Evolutionary conservation across 169 alveolate species (phyloP), one percentile per base, ranked within the genome.

Genomic region (Cryptosporidium ubiquitum): DNA sequence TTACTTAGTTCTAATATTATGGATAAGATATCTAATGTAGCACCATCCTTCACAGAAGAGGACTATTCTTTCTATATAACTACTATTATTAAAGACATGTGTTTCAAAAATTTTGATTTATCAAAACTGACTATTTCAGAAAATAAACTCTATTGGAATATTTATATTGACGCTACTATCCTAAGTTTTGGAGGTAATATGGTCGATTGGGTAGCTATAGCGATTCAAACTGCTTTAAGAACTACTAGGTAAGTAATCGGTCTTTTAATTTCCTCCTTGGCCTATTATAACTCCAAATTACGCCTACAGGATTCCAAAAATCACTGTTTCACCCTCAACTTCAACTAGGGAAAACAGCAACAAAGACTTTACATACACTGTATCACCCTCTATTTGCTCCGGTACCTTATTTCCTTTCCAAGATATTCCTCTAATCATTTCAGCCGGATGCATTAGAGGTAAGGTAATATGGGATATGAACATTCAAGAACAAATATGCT

Each of bases 381-480:
- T 79, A 23, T 37, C 64, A 3, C 89, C 89, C 14, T 79, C 51
- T 12, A 14, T 60, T 61, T 23, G 69, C 5, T 23, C 73, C 20
- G 89, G 89, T 10, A 79, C 33, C 6, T 44, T 18, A 3, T 79
- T 79, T n/a, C 89, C 89, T 23, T 61, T 31, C 6, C 37, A 79
- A 39, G 74, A 64, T 42, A 40, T 79, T 1, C 89, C 89, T 16
- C 31, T 79, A 18, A 64, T 79, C 39, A 61, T 58, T 40, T 61
- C 89, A 5, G 89, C 89, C 18, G 89, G 89, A 10, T 79, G 51
- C 37, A 79, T 79, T 29, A 58, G 75, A 40, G 75, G 75, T 4
- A 79, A 79, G 61, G 68, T 79, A 10, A 18, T 79, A 40, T 79
- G 89, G 89, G 89, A 79, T 40, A 79, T 79, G 89, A 61, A 79